Evolutionary conservation across 345 rosid species (phyloP), one percentile per base, ranked within the genome.

Genomic region (Viola odorata): DNA sequence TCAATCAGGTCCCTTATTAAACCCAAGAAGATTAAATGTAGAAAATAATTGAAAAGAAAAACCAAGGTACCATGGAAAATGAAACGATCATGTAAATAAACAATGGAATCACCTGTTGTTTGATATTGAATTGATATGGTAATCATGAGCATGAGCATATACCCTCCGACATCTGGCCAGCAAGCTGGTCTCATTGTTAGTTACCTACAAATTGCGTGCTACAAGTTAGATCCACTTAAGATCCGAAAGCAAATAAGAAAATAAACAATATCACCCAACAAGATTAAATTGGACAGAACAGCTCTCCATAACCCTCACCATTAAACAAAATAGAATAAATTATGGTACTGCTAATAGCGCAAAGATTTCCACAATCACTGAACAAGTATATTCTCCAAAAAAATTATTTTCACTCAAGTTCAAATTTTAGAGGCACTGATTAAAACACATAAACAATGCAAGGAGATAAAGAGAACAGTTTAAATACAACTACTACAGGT

Each of bases 71-170:
- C 52, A 23, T 56, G 41, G 58, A 23, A 23, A 23, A 23, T 23
- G 32, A 23, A 23, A 23, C 1, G 32, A 23, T 23, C 32, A 23
- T 2, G 32, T 23, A 23, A 23, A 23, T 23, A 42, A 53, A 61
- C 52, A 54, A 59, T 12, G n/a, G 51, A 56, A 45, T 39, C 50
- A 91, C 99, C 96, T 94, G 75, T 91, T 94, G 77, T 80, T 91
- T 56, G 97, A 94, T 65, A 94, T 94, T 41, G 97, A 94, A 82
- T 91, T 90, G 74, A 94, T 88, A 74, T 94, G 99, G 82, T 94
- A 94, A 75, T 94, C 97, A 80, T 94, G 99, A 64, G 99, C 99
- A 74, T 94, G 97, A 57, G 96, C 88, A 81, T 90, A 94, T 37
- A 90, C 86, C 78, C 97, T 85, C 51, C 99, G 90, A 71, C 97